Conservation (phyloP, 345 rosid species). For the Corymbia maculata region DNA sequence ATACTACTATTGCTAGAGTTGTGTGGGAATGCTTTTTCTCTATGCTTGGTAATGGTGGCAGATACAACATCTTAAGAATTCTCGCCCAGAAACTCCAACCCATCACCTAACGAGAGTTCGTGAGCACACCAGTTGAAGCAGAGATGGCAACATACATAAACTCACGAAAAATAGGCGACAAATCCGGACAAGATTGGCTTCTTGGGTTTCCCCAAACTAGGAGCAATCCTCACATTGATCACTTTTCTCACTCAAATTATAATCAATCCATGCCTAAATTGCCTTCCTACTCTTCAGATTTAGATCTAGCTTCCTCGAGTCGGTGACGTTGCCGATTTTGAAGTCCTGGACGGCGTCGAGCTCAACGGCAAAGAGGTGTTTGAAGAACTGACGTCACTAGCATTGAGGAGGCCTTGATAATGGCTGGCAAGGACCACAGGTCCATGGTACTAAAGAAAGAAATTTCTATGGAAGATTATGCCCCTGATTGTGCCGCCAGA, state of each 20-base stretch:
- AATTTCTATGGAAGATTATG: not conserved
- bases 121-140: conserved; percentile 30
- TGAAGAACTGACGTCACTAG: not conserved
- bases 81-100: conserved; percentile 73
- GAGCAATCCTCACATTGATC: not conserved
- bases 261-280: not conserved
- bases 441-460: not conserved
- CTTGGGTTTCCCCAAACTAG: conserved; percentile 19
- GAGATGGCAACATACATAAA: conserved; percentile 68
- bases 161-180: conserved; percentile 34
- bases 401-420: not conserved
- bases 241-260: not conserved
- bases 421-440: not conserved
- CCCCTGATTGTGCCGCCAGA: not conserved
- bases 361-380: not conserved
- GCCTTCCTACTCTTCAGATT: not conserved
- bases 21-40: conserved; percentile 1
- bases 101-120: not conserved
- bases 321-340: not conserved
- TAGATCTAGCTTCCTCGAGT: not conserved
- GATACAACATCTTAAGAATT: conserved; percentile 28
- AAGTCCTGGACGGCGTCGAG: not conserved
- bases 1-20: conserved; percentile 3
- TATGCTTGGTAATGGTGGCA: not conserved
- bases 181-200: conserved; percentile 57